Conservation (phyloP, 1,139 yeast species). For the Yamadazyma dendronema region DNA sequence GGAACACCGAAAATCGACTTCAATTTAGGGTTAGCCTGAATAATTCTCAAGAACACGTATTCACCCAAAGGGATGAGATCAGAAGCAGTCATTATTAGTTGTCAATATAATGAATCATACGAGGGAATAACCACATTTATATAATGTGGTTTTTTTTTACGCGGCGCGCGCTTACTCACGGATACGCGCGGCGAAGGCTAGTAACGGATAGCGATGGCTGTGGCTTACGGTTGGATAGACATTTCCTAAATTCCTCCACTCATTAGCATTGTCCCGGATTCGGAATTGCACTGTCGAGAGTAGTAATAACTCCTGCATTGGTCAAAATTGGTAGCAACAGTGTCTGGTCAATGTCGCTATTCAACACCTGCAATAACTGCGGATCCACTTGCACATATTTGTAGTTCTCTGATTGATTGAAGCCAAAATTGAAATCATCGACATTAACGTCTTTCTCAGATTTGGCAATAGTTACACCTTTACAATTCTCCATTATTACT, state of each 20-base stretch:
- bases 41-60: constrained; percentile 34
- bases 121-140: not conserved
- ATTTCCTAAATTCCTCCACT: too few species aligned
- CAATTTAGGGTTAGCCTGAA: constrained; percentile 36
- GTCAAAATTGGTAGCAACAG: not conserved
- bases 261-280: too few species aligned
- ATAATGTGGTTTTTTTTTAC: not conserved
- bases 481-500: constrained; percentile 36
- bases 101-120: too few species aligned
- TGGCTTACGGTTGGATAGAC: too few species aligned
- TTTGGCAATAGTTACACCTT: constrained; percentile 8
- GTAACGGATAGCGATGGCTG: too few species aligned
- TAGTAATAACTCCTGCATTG: not conserved
- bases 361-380: not conserved
- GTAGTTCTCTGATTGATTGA: constrained; percentile 7
- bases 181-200: constrained; percentile 6
- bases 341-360: not conserved
- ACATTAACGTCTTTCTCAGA: constrained; percentile 5
- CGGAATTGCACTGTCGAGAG: too few species aligned
- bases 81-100: constrained; percentile 14
- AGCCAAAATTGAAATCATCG: constrained; percentile 14
- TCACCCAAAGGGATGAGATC: constrained; percentile 34
- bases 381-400: constrained; percentile 1
- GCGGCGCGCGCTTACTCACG: constrained; percentile 6
- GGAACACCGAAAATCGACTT: constrained; percentile 40